These are phyloP conservation scores for Beauveria asiatica DNA, from an alignment of 2,329 filamentous ascomycete species.

Conservation along the genomic window DNA sequence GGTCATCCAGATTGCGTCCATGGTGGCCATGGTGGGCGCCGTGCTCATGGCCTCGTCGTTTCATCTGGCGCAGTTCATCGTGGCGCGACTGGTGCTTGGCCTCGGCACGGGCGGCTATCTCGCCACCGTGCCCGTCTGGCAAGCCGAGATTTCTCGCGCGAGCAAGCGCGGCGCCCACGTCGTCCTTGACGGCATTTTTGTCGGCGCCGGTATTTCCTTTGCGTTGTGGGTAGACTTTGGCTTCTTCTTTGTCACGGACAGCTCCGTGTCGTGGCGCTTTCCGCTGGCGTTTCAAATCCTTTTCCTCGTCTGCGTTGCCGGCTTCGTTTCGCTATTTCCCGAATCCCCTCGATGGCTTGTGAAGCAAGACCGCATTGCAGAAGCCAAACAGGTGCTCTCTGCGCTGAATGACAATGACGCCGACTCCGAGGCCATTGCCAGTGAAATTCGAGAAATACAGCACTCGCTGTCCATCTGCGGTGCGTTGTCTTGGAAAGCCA, in stretches of 20 bases:
- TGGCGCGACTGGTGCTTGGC: conserved; percentile 43
- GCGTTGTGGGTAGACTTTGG: conserved; percentile 38
- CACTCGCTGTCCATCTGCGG: conserved; percentile 13
- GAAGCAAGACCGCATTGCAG: conserved; percentile 23
- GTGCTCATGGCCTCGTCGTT: conserved; percentile 46
- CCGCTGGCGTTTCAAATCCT: conserved; percentile 37
- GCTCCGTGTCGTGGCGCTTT: conserved; percentile 36
- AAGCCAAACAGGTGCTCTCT: conserved; percentile 44
- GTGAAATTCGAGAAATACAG: conserved; percentile 12
- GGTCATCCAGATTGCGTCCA: conserved; percentile 45
- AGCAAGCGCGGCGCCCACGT: conserved; percentile 38
- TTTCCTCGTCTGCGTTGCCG: conserved; percentile 35
- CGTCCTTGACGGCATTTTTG: conserved; percentile 44
- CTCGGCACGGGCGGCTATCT: conserved; percentile 44
- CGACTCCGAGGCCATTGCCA: conserved; percentile 4
- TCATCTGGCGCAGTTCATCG: conserved; percentile 22
- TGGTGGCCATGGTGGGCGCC: conserved; percentile 43
- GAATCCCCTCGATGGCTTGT: conserved; percentile 31
- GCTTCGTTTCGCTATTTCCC: conserved; percentile 31
- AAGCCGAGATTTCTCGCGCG: conserved; percentile 41
- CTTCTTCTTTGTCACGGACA: conserved; percentile 22
- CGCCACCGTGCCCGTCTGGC: conserved; percentile 46
- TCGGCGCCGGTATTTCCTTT: conserved; percentile 31
- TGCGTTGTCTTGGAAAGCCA: conserved; percentile 13
- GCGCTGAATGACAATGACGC: conserved; percentile 3